Conservation (phyloP, 768 basidiomycete species). For the Suillus variegatus region DNA sequence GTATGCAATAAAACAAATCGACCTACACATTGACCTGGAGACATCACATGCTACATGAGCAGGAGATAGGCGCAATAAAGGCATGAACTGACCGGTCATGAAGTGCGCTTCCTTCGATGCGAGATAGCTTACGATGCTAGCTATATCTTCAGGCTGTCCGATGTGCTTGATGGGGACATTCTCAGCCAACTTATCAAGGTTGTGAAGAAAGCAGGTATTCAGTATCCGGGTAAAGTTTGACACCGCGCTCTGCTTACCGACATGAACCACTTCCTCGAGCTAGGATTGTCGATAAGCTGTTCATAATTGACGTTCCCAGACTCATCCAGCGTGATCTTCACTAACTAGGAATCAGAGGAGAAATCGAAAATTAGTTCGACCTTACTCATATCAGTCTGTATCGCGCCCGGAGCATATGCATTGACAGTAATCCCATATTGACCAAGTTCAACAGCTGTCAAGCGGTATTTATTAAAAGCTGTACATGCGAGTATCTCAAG, state of each 20-base stretch:
- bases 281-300: neutral
- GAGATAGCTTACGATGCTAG: constrained; percentile 35
- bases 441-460: constrained; percentile 31
- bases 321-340: constrained; percentile 11
- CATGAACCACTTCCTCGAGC: constrained; percentile 22
- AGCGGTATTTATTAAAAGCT: neutral
- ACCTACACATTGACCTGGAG: constrained; percentile 20
- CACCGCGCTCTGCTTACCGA: constrained; percentile 18
- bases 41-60: neutral
- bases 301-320: constrained; percentile 8
- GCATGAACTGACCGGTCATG: constrained; percentile 30
- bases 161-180: constrained; percentile 17
- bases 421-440: constrained; percentile 40
- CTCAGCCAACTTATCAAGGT: constrained; percentile 11
- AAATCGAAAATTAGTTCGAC: neutral
- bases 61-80: neutral
- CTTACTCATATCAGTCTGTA: constrained; percentile 34
- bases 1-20: no score
- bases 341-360: constrained; percentile 9
- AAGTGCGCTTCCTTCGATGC: constrained; percentile 35
- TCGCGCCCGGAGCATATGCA: constrained; percentile 39
- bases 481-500: neutral
- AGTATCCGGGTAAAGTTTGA: neutral
- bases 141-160: constrained; percentile 33
- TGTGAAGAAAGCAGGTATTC: constrained; percentile 1